Evolutionary conservation across 768 basidiomycete genomes (phyloP).

Genomic region (Amyloporia xantha): DNA sequence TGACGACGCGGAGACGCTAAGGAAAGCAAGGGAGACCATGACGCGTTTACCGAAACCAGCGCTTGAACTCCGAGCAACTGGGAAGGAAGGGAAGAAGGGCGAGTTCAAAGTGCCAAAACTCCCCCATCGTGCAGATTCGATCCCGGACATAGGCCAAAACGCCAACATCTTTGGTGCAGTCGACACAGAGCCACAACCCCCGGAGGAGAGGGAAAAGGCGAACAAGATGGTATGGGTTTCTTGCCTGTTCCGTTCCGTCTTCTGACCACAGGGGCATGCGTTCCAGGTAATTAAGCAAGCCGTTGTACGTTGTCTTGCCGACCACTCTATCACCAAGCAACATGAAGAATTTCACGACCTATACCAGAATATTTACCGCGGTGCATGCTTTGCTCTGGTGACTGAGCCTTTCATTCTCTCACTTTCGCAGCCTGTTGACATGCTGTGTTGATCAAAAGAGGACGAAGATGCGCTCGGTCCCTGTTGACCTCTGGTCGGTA

Average conservation of each 20-base stretch:
- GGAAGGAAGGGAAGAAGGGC: conserved; percentile 10
- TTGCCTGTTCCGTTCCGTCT: neutral
- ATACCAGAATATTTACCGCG: conserved; percentile 34
- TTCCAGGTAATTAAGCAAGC: conserved; percentile 35
- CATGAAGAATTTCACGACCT: conserved; percentile 36
- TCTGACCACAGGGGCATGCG: neutral
- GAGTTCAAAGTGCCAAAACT: conserved; percentile 21
- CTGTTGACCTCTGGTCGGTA: conserved; percentile 21
- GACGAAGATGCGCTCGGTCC: conserved; percentile 22
- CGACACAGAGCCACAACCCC: conserved; percentile 22
- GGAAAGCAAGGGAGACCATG: conserved; percentile 33
- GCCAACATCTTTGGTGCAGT: conserved; percentile 12
- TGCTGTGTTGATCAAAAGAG: conserved; percentile 17
- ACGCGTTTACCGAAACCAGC: conserved; percentile 28
- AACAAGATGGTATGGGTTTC: conserved; percentile 50
- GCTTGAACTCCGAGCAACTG: conserved; percentile 8
- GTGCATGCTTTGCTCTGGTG: conserved; percentile 35
- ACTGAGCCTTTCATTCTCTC: conserved; percentile 12
- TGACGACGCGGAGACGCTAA: conserved; percentile 26
- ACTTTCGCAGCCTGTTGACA: neutral
- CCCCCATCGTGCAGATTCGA: conserved; percentile 21
- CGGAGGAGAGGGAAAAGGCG: conserved; percentile 42
- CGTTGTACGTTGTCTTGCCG: conserved; percentile 26
- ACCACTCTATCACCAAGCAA: conserved; percentile 27
- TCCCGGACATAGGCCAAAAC: conserved; percentile 2